A percentile compares a stretch with the other conserved stretches of the same genome.
Evolutionary conservation across 768 basidiomycete species (phyloP).

Genomic region (Podaxis sp.): DNA sequence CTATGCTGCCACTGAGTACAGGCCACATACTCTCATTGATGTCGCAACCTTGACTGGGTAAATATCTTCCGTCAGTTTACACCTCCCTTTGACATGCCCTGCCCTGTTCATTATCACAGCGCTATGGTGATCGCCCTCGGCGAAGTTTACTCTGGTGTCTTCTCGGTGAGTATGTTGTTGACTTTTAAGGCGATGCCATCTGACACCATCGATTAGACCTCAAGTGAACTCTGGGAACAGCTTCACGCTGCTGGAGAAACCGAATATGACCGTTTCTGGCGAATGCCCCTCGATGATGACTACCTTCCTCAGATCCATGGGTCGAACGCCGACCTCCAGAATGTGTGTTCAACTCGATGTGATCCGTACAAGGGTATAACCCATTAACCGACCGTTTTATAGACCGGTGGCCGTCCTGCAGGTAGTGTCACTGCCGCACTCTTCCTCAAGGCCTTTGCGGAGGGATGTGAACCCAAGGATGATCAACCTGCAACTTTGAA

Average conservation of each 20-base stretch:
- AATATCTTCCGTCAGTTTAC: slow-evolving; percentile 9
- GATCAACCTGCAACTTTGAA: slow-evolving; percentile 51
- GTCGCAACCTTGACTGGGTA: slow-evolving; percentile 86
- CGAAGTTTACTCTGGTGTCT: slow-evolving; percentile 74
- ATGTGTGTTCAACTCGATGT: slow-evolving; percentile 34
- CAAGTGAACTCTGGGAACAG: slow-evolving; percentile 68
- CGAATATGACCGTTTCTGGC: slow-evolving; percentile 85
- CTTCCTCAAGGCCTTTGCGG: slow-evolving; percentile 81
- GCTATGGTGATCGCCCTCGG: slow-evolving; percentile 74
- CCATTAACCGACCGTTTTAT: not conserved
- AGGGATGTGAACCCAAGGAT: slow-evolving; percentile 63
- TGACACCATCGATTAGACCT: slow-evolving; percentile 39
- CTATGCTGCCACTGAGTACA: slow-evolving; percentile 73
- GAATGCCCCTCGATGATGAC: slow-evolving; percentile 84
- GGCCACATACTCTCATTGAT: slow-evolving; percentile 79
- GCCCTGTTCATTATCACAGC: slow-evolving; percentile 27
- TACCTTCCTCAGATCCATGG: slow-evolving; percentile 72
- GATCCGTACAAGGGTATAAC: not conserved
- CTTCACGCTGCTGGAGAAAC: slow-evolving; percentile 65
- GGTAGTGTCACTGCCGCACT: slow-evolving; percentile 81
- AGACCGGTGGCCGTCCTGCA: slow-evolving; percentile 70
- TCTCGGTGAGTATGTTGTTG: slow-evolving; percentile 44
- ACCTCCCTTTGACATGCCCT: not conserved
- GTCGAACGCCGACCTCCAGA: slow-evolving; percentile 80
- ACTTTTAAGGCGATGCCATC: not conserved